Evolutionary conservation across 208 protist genomes (phyloP), one percentile per base, ranked within the genome.

Genomic region (Trypanosoma congolense): DNA sequence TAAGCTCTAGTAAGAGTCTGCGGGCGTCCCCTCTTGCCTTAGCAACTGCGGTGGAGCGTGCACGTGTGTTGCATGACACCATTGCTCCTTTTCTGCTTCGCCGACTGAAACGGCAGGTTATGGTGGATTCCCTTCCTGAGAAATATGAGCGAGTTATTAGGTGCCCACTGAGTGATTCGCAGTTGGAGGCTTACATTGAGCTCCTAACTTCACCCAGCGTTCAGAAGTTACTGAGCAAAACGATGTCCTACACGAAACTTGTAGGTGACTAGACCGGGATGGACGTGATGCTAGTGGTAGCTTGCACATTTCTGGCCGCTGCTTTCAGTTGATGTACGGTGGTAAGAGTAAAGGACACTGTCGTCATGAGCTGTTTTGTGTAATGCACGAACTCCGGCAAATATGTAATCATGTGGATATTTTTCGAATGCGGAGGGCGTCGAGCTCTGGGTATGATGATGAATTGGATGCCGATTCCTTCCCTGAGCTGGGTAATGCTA

Each of bases 81-180:
- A 98, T 99, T 45, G 66, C 76, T 14, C 97, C 97, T 0, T 99
- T 97, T 70, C 61, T 99, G 19, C 79, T 99, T 2, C 81, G 97
- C 1, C 77, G 98, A 6, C 35, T 98, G 36, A 99, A 99, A 84
- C 42, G 57, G 22, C 91, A 99, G 47, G 97, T 99, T 2, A 48
- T 64, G 47, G 65, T 72, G 29, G 55, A 73, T 12, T 44, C 77
- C 24, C 79, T 99, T 19, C 97, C 97, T 4, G 61, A 70, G 0
- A 99, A 99, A 65, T 92, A 77, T 25, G 98, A 99, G 78, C 89
- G 97, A 35, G 95, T 98, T 12, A 87, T 99, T 29, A 96, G 98
- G 28, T 97, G 97, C 66, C 80, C 85, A 21, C 76, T 99, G 22
- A 97, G 93, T 10, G 51, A 92, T 22, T 49, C 73, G 28, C 98